These are phyloP conservation scores for Verticillium klebahnii DNA, from an alignment of 2,329 filamentous ascomycete species.

Conservation along the genomic window DNA sequence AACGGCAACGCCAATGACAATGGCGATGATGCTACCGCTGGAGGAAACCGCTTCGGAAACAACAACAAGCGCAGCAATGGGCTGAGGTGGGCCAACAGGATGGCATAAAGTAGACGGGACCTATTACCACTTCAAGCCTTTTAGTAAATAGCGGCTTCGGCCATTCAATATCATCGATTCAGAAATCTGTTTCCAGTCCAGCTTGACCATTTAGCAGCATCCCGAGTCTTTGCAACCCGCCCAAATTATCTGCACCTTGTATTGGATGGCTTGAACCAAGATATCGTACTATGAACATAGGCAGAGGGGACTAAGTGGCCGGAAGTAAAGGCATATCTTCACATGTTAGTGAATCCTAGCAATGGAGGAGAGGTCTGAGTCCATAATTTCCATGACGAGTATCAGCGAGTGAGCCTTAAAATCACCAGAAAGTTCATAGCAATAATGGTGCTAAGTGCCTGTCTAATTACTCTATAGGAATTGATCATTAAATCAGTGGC, in stretches of 20 bases:
- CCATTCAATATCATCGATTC: neutral
- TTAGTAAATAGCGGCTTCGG: neutral
- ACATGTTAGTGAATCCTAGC: too few species aligned
- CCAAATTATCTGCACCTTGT: too few species aligned
- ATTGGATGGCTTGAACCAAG: too few species aligned
- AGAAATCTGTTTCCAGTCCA: neutral
- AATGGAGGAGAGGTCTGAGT: too few species aligned
- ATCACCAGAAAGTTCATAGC: too few species aligned
- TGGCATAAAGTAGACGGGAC: neutral
- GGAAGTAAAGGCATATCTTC: too few species aligned
- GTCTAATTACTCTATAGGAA: neutral
- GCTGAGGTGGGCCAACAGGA: slow-evolving; percentile 2
- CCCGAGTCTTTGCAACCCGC: too few species aligned
- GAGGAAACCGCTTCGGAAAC: neutral
- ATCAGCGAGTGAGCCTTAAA: too few species aligned
- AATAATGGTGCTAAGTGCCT: too few species aligned
- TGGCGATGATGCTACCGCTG: neutral
- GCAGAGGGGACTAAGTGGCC: too few species aligned
- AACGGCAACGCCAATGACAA: slow-evolving; percentile 5
- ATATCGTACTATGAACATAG: too few species aligned
- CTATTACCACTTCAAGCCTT: neutral
- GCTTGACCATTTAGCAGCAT: neutral
- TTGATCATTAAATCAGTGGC: neutral
- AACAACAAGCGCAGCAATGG: neutral
- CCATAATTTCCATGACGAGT: too few species aligned